Evolutionary conservation across 2,329 filamentous ascomycete species (phyloP).

Genomic region (Tolypocladium sp.): DNA sequence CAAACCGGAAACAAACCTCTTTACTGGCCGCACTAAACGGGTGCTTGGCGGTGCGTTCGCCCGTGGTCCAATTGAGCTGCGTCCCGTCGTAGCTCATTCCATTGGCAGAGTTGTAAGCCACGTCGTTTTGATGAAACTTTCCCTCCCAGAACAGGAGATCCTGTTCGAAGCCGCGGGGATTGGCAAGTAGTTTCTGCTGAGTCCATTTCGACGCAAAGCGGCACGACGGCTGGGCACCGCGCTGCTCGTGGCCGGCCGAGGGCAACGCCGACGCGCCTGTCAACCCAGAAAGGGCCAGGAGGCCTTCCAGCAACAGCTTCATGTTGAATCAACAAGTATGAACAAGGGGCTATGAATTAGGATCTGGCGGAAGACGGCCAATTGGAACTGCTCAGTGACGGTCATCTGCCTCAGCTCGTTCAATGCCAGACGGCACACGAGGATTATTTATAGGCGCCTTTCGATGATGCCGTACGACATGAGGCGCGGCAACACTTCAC

Average conservation of each 20-base stretch:
- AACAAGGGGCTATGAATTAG: neutral
- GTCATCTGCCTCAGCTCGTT: too few species aligned
- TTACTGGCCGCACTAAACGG: constrained; percentile 29
- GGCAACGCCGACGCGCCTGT: neutral
- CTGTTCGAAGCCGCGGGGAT: constrained; percentile 21
- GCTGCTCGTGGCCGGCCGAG: neutral
- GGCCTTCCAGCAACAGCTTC: neutral
- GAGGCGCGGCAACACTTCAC: neutral
- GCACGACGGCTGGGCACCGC: constrained; percentile 12
- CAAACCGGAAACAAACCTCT: constrained; percentile 12
- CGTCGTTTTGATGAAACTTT: constrained; percentile 30
- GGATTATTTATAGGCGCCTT: neutral
- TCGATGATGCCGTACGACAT: neutral
- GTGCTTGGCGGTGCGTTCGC: constrained; percentile 23
- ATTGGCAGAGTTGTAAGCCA: constrained; percentile 29
- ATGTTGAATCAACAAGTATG: neutral
- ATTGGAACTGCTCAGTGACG: neutral
- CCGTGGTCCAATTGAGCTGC: constrained; percentile 26
- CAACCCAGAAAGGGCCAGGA: neutral
- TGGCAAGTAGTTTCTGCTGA: constrained; percentile 15
- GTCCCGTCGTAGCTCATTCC: constrained; percentile 32
- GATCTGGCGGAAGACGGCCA: neutral
- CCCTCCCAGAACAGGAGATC: constrained; percentile 33
- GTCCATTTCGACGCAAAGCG: constrained; percentile 20
- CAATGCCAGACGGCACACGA: neutral